phyloP scores from a whole-genome alignment of 2,329 filamentous ascomycete species.

The Periconia sp. region DNA sequence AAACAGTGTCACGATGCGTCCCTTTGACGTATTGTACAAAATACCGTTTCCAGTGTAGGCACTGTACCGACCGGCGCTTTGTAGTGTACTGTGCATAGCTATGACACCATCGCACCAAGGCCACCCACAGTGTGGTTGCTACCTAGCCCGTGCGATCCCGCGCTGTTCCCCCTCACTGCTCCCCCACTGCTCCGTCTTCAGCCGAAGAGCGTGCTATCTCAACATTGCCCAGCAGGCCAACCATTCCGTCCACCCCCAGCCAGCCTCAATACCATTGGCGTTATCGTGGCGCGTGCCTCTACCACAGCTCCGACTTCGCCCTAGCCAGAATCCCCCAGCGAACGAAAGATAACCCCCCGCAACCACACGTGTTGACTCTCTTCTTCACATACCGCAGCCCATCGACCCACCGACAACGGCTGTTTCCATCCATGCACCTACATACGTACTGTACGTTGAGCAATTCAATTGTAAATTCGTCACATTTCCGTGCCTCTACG shows the following conservation, averaged over 20 bases:
- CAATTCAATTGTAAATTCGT: no score
- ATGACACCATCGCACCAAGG: no score
- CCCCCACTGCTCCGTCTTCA: slow-evolving; percentile 24
- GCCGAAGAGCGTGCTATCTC: slow-evolving; percentile 24
- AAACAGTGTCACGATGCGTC: neutral
- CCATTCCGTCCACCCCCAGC: slow-evolving; percentile 25
- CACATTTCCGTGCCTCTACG: no score
- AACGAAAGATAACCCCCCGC: slow-evolving; percentile 15
- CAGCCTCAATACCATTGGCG: slow-evolving; percentile 32
- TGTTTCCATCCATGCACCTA: no score
- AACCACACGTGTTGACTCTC: slow-evolving; percentile 18
- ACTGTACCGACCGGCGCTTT: no score
- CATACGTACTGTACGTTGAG: no score
- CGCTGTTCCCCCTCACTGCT: no score
- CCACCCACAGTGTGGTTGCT: neutral
- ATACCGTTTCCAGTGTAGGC: no score
- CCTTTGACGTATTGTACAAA: no score
- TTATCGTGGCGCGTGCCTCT: slow-evolving; percentile 32
- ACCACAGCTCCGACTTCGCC: slow-evolving; percentile 33
- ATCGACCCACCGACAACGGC: no score
- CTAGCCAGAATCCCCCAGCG: slow-evolving; percentile 8
- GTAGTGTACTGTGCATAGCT: neutral
- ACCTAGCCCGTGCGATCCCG: neutral
- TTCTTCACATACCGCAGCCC: no score
- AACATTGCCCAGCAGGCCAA: slow-evolving; percentile 11